Evolutionary conservation across 192 early-diverging fungal species (phyloP), one percentile per base, ranked within the genome.

Genomic region (Gaertneriomyces sp.): DNA sequence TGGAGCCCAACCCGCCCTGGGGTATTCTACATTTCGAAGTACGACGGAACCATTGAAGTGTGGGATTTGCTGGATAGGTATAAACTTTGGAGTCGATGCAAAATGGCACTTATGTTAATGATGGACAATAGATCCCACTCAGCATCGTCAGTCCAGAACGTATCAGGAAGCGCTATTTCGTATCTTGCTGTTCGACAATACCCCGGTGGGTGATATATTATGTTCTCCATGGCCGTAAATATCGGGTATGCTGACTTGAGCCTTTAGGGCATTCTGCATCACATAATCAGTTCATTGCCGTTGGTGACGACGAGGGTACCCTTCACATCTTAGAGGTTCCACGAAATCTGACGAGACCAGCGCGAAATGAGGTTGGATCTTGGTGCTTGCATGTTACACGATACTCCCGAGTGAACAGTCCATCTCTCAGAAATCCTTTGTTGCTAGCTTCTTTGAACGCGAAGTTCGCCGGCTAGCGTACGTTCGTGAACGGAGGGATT

Each of bases 1-100:
- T 87, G 85, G 85, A 82, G 79, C 43, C 85, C 85, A 7, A 84
- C 85, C 17, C 72, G 85, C 8, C 83, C 85, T 6, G 81, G 84
- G 6, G 85, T 87, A 5, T 86, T 84, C 65, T 87, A 82, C 66
- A 79, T 87, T 53, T 79, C 77, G 1, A 76, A 79, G 47, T 56
- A 70, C n/a, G 82, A 87, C 60, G 85, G 85, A 5, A 75, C 71
- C 7, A 63, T 87, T 20, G 85, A 87, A 56, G 77, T 86, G 0
- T 87, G 85, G 85, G 85, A 87, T 59, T 54, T 87, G 10, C 58
- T 87, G 58, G 85, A 87, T 70, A 70, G 64, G 61, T 73, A 42
- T 10, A 39, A 11, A 0, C 20, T 44, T 39, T 47, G 16, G 8
- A 12, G 45, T 45, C 46, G 12, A 63, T 43, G 44, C 25, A 6